Percentiles rank a stretch among this genome's conserved stretches.
Evolutionary conservation across 1,284 basidiomycete species (phyloP).

Genomic region (Ceratobasidium sp.): DNA sequence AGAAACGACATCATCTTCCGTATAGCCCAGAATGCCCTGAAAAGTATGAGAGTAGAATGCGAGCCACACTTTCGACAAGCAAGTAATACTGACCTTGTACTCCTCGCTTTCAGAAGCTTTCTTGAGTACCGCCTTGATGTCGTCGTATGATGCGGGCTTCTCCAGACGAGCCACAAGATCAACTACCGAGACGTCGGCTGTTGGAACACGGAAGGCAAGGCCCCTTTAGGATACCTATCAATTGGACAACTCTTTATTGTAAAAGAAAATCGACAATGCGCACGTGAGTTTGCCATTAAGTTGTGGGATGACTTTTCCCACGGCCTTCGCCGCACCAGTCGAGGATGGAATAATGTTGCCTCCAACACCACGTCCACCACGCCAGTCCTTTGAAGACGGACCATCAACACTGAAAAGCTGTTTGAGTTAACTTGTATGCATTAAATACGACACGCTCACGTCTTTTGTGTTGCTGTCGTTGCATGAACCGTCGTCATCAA

Average conservation of each 20-base stretch:
- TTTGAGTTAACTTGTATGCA: not conserved
- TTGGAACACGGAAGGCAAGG: conserved; percentile 98
- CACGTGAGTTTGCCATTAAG: conserved; percentile 98
- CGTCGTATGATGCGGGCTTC: conserved; percentile 85
- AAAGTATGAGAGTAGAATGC: no score
- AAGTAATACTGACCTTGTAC: conserved; percentile 53
- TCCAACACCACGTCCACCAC: conserved; percentile 94
- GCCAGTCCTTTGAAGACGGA: conserved; percentile 94
- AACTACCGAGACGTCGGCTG: conserved; percentile 96
- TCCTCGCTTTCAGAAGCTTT: conserved; percentile 72
- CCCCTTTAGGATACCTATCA: conserved; percentile 67
- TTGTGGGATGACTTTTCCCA: conserved; percentile 97
- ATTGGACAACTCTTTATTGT: no score
- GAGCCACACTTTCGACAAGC: no score
- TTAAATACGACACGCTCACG: not conserved
- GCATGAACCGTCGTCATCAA: conserved; percentile 99
- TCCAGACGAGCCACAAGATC: conserved; percentile 95
- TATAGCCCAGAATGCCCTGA: conserved; percentile 91
- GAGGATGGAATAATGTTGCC: conserved; percentile 99
- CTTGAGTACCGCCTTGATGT: conserved; percentile 91
- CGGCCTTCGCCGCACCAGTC: conserved; percentile 99
- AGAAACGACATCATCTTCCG: conserved; percentile 93
- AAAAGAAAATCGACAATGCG: conserved; percentile 50
- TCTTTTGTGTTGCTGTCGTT: conserved; percentile 95
- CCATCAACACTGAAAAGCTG: conserved; percentile 83